Evolutionary conservation across 2,329 filamentous ascomycete genomes (phyloP), one percentile per base, ranked within the genome.

Genomic region (Trichoderma atrobrunneum): DNA sequence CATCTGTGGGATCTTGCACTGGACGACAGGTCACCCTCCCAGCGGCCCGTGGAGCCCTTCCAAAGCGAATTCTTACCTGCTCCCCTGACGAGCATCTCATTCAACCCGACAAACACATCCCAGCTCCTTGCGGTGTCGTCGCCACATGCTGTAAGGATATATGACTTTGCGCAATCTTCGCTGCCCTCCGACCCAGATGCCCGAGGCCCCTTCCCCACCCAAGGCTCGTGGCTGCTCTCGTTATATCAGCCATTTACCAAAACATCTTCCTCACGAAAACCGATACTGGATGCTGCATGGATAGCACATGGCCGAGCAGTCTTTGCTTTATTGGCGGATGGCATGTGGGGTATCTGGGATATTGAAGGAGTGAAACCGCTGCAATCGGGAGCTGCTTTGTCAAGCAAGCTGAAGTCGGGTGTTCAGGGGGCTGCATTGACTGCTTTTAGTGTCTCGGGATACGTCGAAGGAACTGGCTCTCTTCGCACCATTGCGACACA

Each of bases 271-370:
- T 79, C 84, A 2, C 84, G 90, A 57, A 92, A 91, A 75, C 86
- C 86, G 0, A 85, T 91, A n/a, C 79, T 91, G 16, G 89, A 89
- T 63, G 88, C 89, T 1, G 84, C 86, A 6, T 91, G 90, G 90
- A 86, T 91, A 62, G 83, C 86, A 2, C 86, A 87, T 72, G 90
- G 90, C 11, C 85, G 87, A 61, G 89, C 89, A 6, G 82, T 91
- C 32, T 80, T 91, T 54, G 83, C 84, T 1, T 82, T 91, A 3
- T 81, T 91, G 4, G 86, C 87, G 1, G 90, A 91, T 75, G 90
- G 89, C 7, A 89, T 89, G 78, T 91, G 90, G 90, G 90, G 88
- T 16, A 87, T 91, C 39, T 91, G 89, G 89, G 89, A 91, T 75
- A 84, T 91, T 59, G 88, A 91, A 73, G 87, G 88, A 8, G 84